A percentile compares a stretch with the other conserved stretches of the same genome.
phyloP scores from a whole-genome alignment of 2,329 filamentous ascomycete species.

The Paecilomyces sp. region DNA sequence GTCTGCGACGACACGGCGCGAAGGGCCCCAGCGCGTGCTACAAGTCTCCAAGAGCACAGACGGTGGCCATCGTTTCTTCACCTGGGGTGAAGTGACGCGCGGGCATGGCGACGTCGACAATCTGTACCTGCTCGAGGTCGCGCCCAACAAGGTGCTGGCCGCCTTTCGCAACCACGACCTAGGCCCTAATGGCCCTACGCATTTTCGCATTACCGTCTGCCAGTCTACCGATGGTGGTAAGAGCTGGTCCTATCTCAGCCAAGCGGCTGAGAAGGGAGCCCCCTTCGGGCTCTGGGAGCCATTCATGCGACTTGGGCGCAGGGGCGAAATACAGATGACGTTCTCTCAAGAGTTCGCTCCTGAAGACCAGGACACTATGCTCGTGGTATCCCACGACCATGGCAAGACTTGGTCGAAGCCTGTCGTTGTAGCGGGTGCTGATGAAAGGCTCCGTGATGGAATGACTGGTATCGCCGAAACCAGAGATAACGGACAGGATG shows the following conservation, averaged over 20 bases:
- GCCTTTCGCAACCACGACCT: constrained; percentile 45
- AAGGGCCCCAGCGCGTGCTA: constrained; percentile 31
- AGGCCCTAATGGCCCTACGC: constrained; percentile 26
- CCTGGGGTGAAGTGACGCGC: constrained; percentile 39
- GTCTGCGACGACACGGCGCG: constrained; percentile 38
- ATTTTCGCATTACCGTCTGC: constrained; percentile 47
- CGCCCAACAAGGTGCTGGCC: constrained; percentile 30
- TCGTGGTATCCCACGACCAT: constrained; percentile 37
- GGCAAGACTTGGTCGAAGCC: constrained; percentile 40
- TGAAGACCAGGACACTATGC: constrained; percentile 45
- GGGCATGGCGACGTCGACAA: constrained; percentile 42
- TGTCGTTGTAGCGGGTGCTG: constrained; percentile 32
- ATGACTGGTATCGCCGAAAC: constrained; percentile 40
- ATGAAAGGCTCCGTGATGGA: constrained; percentile 34
- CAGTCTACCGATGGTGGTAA: constrained; percentile 38
- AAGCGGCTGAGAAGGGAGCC: constrained; percentile 36
- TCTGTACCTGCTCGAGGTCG: constrained; percentile 38
- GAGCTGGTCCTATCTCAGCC: constrained; percentile 38
- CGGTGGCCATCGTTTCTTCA: constrained; percentile 33
- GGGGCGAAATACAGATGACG: constrained; percentile 37
- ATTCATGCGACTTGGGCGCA: constrained; percentile 37
- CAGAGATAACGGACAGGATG: constrained; percentile 25
- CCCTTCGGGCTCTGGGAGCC: constrained; percentile 43
- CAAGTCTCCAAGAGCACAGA: constrained; percentile 40
- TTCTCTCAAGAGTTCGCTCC: constrained; percentile 42